Evolutionary conservation across 2,329 filamentous ascomycete genomes (phyloP).

Genomic region (Penicillium sp.): DNA sequence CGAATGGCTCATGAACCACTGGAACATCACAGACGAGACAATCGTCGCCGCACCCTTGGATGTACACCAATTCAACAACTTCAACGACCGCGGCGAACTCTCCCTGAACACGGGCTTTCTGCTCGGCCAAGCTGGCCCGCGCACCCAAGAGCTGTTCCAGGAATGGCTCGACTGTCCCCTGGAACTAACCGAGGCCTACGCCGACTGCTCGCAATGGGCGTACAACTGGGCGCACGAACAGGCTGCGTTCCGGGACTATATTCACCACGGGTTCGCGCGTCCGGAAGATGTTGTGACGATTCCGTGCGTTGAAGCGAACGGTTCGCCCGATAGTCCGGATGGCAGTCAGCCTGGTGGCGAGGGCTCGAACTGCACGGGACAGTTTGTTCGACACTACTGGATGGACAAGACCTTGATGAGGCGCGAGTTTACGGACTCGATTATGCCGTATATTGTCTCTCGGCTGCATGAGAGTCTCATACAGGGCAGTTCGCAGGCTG

Average conservation of each 20-base stretch:
- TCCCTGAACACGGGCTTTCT: slow-evolving; percentile 45
- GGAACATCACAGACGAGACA: slow-evolving; percentile 39
- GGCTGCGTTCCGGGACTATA: slow-evolving; percentile 16
- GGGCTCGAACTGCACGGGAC: slow-evolving; percentile 14
- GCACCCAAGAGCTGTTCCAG: slow-evolving; percentile 17
- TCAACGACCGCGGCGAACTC: slow-evolving; percentile 31
- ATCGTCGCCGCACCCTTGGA: slow-evolving; percentile 47
- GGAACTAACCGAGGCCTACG: slow-evolving; percentile 11
- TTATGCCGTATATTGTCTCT: slow-evolving; percentile 16
- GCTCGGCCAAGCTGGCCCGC: slow-evolving; percentile 33
- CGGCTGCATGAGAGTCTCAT: slow-evolving; percentile 12
- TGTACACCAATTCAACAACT: slow-evolving; percentile 37
- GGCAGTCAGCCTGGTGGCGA: slow-evolving; percentile 8
- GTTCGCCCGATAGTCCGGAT: slow-evolving; percentile 16
- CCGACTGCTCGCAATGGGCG: slow-evolving; percentile 13
- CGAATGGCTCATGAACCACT: slow-evolving; percentile 49
- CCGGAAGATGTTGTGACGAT: slow-evolving; percentile 16
- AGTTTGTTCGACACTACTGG: slow-evolving; percentile 20
- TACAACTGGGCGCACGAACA: slow-evolving; percentile 20
- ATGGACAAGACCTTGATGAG: slow-evolving; percentile 13
- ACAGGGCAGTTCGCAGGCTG: neutral
- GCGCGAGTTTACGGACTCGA: slow-evolving; percentile 11
- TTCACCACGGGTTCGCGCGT: slow-evolving; percentile 19
- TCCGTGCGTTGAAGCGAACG: slow-evolving; percentile 18
- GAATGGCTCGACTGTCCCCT: slow-evolving; percentile 17